Evolutionary conservation across 495 filamentous ascomycete genomes (phyloP).

Genomic region (Talaromyces wortmannii): DNA sequence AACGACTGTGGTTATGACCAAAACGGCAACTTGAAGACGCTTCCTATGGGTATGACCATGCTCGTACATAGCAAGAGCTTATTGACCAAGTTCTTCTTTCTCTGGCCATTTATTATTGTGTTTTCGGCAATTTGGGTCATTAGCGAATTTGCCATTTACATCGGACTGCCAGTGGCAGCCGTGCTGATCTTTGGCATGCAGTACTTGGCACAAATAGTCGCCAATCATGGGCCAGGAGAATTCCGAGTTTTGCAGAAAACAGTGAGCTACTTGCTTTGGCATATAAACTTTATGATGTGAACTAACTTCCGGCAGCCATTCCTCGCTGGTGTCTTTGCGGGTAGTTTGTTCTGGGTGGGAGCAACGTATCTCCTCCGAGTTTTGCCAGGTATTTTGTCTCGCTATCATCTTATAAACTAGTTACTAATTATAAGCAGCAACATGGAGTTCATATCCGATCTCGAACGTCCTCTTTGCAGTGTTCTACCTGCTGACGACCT

Average conservation of each 20-base stretch:
- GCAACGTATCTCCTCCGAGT: constrained; percentile 67
- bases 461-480: constrained; percentile 67
- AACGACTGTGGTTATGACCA: constrained; percentile 77
- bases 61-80: constrained; percentile 68
- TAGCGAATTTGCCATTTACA: constrained; percentile 64
- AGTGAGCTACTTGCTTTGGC: constrained; percentile 39
- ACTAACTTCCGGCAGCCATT: constrained; percentile 55
- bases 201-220: constrained; percentile 66
- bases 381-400: constrained; percentile 52
- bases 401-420: constrained; percentile 2
- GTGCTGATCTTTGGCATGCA: constrained; percentile 66
- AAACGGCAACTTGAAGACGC: constrained; percentile 61
- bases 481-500: constrained; percentile 58
- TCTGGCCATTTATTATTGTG: constrained; percentile 77
- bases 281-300: not conserved
- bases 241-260: constrained; percentile 86
- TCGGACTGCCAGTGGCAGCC: constrained; percentile 63
- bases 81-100: constrained; percentile 82
- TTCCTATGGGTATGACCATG: constrained; percentile 41
- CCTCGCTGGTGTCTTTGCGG: constrained; percentile 88
- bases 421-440: constrained; percentile 41
- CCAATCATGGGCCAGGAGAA: constrained; percentile 74
- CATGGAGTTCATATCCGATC: constrained; percentile 55
- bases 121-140: constrained; percentile 64
- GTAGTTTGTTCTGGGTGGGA: constrained; percentile 75